Evolutionary conservation across 148 eudicot species (phyloP), one percentile per base, ranked within the genome.

Genomic region (Rhododendron mucronatum): DNA sequence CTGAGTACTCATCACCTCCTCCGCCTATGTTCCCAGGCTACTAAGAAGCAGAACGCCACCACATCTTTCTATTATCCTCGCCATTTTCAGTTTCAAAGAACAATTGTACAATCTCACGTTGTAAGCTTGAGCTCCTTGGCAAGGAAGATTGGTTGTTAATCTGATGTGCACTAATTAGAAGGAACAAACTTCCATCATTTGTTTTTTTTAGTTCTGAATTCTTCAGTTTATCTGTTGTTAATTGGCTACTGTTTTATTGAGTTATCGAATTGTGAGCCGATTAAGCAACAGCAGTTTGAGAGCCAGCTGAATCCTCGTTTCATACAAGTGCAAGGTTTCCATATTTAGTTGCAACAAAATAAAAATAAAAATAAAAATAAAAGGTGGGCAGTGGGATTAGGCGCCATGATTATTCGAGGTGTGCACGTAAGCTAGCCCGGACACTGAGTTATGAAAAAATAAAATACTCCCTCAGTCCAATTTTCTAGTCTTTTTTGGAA

Each of bases 1-100:
- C 87, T 18, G 83, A 84, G 47, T 93, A 93, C 78, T 84, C 92
- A 4, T 93, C 96, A 9, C 96, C 96, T 0, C 96, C 96, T 39
- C 95, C 95, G 9, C 95, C 95, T 15, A 84, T 88, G 87, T 91
- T 90, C 80, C 55, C 30, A 33, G 91, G 91, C 15, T 90, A 90
- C 79, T 90, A 59, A 86, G 74, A 59, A 86, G 74, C 18, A 14
- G 30, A 39, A 45, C 76, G 50, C 45, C 53, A 50, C 47, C 35
- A 41, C 76, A 30, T 10, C 41, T 69, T 67, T 63, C 15, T 75
- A 2, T 65, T 28, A 1, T 76, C 71, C 6, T 12, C 5, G n/a
- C 0, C 50, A 77, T 45, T 61, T 57, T 21, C 61, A 74, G 74
- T n/a, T 5, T 20, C 41, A 30, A 48, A 51, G 23, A 67, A 59